These are phyloP conservation scores for Austroboletus eburneus DNA, from an alignment of 768 basidiomycete species.

Conservation along the genomic window DNA sequence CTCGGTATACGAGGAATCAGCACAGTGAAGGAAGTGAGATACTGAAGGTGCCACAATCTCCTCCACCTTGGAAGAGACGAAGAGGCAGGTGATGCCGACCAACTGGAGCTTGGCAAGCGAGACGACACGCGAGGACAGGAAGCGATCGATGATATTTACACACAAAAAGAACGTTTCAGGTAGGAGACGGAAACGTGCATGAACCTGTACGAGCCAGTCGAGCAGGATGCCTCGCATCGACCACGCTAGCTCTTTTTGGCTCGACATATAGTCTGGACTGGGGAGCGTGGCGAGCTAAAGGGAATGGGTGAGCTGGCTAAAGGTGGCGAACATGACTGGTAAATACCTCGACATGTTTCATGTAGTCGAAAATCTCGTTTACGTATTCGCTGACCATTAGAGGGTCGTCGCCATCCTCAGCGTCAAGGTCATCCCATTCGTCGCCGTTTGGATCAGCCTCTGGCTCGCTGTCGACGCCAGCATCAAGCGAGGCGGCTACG, in stretches of 20 bases:
- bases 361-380: conserved; percentile 87
- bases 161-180: conserved; percentile 91
- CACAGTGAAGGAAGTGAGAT: conserved; percentile 71
- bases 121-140: conserved; percentile 66
- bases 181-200: conserved; percentile 77
- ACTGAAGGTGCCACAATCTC: conserved; percentile 88
- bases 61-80: conserved; percentile 89
- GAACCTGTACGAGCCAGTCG: conserved; percentile 93
- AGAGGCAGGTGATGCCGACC: conserved; percentile 83
- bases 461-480: conserved; percentile 39
- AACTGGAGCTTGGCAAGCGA: conserved; percentile 85
- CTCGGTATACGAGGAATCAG: conserved; percentile 71
- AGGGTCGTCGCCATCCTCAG: conserved; percentile 89
- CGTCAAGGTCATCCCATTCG: conserved; percentile 90
- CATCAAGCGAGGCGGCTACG: conserved; percentile 41
- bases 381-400: conserved; percentile 98
- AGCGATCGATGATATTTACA: conserved; percentile 80
- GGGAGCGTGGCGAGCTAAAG: conserved; percentile 72
- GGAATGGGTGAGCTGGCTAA: not conserved
- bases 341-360: conserved; percentile 78
- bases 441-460: conserved; percentile 64
- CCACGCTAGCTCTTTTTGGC: conserved; percentile 82
- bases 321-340: not conserved
- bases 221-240: conserved; percentile 84
- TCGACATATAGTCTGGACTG: conserved; percentile 79